Base-by-base conservation (phyloP, 345 rosid species). In the Moricandia moricandioides region DNA sequence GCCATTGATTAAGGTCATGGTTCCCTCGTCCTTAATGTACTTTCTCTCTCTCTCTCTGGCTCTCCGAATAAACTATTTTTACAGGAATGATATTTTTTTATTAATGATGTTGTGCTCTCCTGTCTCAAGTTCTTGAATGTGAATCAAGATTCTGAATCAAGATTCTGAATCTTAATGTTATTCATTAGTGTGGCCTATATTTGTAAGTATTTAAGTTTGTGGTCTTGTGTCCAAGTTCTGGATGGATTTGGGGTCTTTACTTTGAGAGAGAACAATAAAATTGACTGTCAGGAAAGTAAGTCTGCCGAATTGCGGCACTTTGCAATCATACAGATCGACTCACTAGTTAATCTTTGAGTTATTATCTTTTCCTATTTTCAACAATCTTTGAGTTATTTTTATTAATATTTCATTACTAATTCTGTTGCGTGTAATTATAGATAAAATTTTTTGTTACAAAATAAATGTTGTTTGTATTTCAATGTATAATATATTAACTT, bases 1-100 rank as follows among this genome's bases (percentile, higher is more conserved):
- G 79, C 70, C 70, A 64, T 76, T 76, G 75, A 76, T 76, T 16
- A 69, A 27, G 79, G 17, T 18, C 57, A 61, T 52, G 56, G 69
- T 75, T 75, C 69, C 27, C 33, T 49, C 40, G 51, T 34, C 70
- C 6, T 17, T 13, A 8, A 58, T 12, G 29, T 70, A 26, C 11
- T 56, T 5, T 11, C 59, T 8, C 29, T 26, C 13, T 26, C 16
- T 56, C 14, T 49, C 55, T 49, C 55, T 47, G 17, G n/a, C 6
- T 29, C 51, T n/a, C 51, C 13, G 1, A n/a, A 6, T 45, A 45
- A 43, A 43, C 13, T 43, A 13, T 43, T 43, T 43, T 39, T 39
- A 43, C 49, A 43, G 16, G 7, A 12, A 43, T 14, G 0, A 43
- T 43, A 45, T 4, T 57, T 12, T 12, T 33, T 56, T 56, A 3